These are phyloP conservation scores for Baorangia bicolor DNA, from an alignment of 768 basidiomycete genomes.

Conservation along the genomic window DNA sequence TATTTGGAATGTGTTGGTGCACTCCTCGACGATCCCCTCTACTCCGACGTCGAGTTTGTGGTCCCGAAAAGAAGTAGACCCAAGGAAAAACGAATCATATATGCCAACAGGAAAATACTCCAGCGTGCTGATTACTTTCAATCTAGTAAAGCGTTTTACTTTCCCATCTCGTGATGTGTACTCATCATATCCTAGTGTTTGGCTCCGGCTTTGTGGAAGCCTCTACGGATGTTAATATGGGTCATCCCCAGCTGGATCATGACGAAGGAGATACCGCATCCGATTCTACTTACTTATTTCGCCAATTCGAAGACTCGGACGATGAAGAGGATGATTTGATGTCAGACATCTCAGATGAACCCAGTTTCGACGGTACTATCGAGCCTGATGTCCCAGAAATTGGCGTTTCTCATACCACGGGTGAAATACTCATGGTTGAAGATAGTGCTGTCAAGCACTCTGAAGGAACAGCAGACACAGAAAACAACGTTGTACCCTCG, in stretches of 20 bases:
- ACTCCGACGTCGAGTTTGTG: slow-evolving; percentile 83
- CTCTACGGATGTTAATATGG: slow-evolving; percentile 33
- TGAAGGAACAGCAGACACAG: slow-evolving; percentile 1
- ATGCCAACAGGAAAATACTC: slow-evolving; percentile 67
- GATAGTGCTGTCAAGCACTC: neutral
- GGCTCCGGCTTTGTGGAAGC: slow-evolving; percentile 68
- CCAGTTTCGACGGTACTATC: slow-evolving; percentile 28
- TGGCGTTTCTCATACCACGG: neutral
- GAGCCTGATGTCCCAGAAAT: slow-evolving; percentile 23
- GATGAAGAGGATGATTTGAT: slow-evolving; percentile 50
- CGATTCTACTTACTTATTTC: slow-evolving; percentile 41
- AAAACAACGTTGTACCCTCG: neutral
- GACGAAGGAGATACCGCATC: slow-evolving; percentile 48
- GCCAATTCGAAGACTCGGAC: slow-evolving; percentile 50
- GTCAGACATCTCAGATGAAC: slow-evolving; percentile 33
- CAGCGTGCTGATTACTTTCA: slow-evolving; percentile 76
- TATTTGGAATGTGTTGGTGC: slow-evolving; percentile 71
- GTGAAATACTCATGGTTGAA: slow-evolving; percentile 6
- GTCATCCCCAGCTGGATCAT: slow-evolving; percentile 17
- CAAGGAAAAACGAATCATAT: slow-evolving; percentile 48
- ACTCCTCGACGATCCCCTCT: slow-evolving; percentile 76
- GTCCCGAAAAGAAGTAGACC: slow-evolving; percentile 49
- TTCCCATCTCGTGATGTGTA: neutral
- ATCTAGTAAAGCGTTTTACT: slow-evolving; percentile 47
- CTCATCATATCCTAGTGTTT: slow-evolving; percentile 55